Conservation (phyloP, 768 basidiomycete species). For the Russula dissimulans region DNA sequence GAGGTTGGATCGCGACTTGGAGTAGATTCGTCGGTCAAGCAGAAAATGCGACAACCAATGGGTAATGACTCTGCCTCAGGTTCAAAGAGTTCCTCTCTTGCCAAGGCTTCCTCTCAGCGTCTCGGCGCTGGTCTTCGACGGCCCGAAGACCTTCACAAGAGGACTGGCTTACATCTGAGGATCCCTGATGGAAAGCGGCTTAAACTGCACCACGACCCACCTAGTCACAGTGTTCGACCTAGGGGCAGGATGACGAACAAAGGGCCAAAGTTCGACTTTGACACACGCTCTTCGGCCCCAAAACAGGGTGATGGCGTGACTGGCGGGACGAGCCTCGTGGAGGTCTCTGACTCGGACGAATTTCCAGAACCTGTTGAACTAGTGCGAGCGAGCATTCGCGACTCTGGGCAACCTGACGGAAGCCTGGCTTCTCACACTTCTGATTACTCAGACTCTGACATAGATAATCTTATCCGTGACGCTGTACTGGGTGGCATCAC, state of each 20-base stretch:
- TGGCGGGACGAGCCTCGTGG: background rate
- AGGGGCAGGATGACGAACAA: slow-evolving; percentile 9
- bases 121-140: slow-evolving; percentile 5
- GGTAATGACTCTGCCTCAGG: background rate
- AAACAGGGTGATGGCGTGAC: slow-evolving; percentile 21
- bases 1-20: slow-evolving; percentile 10
- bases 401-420: slow-evolving; percentile 18
- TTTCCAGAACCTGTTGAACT: slow-evolving; percentile 27
- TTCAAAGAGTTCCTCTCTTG: background rate
- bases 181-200: slow-evolving; percentile 15
- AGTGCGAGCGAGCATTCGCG: slow-evolving; percentile 25
- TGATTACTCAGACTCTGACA: slow-evolving; percentile 36
- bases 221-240: background rate
- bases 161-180: slow-evolving; percentile 6
- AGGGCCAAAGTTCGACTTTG: slow-evolving; percentile 38
- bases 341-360: slow-evolving; percentile 24
- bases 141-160: slow-evolving; percentile 17
- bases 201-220: background rate
- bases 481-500: slow-evolving; percentile 25
- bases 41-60: background rate
- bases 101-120: background rate
- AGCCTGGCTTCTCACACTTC: slow-evolving; percentile 23
- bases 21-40: background rate
- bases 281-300: slow-evolving; percentile 40
- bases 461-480: slow-evolving; percentile 36